phyloP scores from a whole-genome alignment of 2,329 filamentous ascomycete genomes.

The Ascochyta pisi region DNA sequence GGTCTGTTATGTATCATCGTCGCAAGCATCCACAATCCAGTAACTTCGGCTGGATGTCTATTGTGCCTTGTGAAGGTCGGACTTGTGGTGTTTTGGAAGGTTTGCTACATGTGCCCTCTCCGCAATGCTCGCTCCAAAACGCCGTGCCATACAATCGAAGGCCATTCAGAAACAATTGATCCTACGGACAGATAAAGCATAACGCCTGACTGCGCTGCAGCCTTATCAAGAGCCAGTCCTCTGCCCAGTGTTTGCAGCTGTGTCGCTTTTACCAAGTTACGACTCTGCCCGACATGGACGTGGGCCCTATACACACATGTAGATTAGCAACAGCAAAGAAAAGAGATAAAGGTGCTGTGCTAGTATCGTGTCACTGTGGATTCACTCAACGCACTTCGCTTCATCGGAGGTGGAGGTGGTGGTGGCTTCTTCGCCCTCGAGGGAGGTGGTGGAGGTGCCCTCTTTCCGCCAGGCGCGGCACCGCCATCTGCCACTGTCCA shows the following conservation, averaged over 20 bases:
- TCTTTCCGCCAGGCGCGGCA: slow-evolving; percentile 50
- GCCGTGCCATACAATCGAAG: slow-evolving; percentile 9
- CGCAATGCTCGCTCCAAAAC: slow-evolving; percentile 13
- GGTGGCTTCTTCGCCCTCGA: slow-evolving; percentile 70
- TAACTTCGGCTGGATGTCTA: not conserved
- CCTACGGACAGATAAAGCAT: slow-evolving; percentile 11
- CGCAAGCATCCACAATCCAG: not conserved
- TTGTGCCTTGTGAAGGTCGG: not conserved
- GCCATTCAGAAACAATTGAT: slow-evolving; percentile 7
- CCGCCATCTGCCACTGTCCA: slow-evolving; percentile 50
- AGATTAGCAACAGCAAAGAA: slow-evolving; percentile 24
- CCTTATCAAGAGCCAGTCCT: slow-evolving; percentile 9
- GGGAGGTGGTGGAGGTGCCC: slow-evolving; percentile 63
- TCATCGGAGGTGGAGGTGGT: slow-evolving; percentile 69
- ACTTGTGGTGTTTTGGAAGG: slow-evolving; percentile 1
- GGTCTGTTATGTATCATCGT: not conserved
- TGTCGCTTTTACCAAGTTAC: slow-evolving; percentile 20
- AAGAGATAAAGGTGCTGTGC: slow-evolving; percentile 11
- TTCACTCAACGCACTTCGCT: slow-evolving; percentile 60
- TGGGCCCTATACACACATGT: slow-evolving; percentile 23
- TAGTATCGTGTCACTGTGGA: slow-evolving; percentile 48
- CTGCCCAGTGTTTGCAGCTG: not conserved
- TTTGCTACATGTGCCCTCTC: slow-evolving; percentile 6
- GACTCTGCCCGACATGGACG: slow-evolving; percentile 21
- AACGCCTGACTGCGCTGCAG: slow-evolving; percentile 35